These are phyloP conservation scores for Pseudomonodictys pantanalensis DNA, from an alignment of 495 filamentous ascomycete species.

Conservation along the genomic window DNA sequence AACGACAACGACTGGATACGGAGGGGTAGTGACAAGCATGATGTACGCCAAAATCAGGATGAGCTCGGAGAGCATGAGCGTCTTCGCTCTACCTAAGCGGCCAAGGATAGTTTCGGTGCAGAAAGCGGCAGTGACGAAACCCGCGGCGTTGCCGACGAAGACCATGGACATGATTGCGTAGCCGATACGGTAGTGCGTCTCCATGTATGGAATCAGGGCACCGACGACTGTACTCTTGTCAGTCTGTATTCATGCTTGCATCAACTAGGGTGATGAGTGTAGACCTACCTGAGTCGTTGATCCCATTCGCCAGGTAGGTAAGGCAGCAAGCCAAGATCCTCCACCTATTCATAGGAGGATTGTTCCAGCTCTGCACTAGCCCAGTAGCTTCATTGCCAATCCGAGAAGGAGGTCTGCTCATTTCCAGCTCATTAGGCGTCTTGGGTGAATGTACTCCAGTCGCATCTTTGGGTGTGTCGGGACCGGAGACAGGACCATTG, in stretches of 20 bases:
- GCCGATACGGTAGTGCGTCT: conserved; percentile 65
- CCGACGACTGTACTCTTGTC: conserved; percentile 51
- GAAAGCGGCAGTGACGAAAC: conserved; percentile 71
- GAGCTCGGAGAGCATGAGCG: conserved; percentile 55
- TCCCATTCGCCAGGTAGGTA: conserved; percentile 42
- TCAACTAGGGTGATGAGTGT: background rate
- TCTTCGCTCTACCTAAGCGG: conserved; percentile 61
- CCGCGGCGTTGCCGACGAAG: conserved; percentile 74
- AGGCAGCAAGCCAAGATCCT: conserved; percentile 47
- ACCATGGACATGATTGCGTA: conserved; percentile 75
- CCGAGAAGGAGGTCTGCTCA: conserved; percentile 49
- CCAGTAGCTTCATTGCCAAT: conserved; percentile 41
- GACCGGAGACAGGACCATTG: conserved; percentile 10
- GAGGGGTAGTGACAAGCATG: conserved; percentile 62
- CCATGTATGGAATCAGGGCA: conserved; percentile 73
- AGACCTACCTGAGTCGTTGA: conserved; percentile 47
- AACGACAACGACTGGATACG: conserved; percentile 63
- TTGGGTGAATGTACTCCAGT: conserved; percentile 34
- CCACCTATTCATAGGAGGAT: conserved; percentile 54
- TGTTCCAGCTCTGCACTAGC: conserved; percentile 50
- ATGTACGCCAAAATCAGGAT: conserved; percentile 56
- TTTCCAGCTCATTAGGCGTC: conserved; percentile 55
- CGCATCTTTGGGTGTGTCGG: background rate
- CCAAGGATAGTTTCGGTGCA: conserved; percentile 55
- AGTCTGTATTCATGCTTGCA: conserved; percentile 37